phyloP scores from a whole-genome alignment of 257 asterid species.

The Catharanthus roseus region DNA sequence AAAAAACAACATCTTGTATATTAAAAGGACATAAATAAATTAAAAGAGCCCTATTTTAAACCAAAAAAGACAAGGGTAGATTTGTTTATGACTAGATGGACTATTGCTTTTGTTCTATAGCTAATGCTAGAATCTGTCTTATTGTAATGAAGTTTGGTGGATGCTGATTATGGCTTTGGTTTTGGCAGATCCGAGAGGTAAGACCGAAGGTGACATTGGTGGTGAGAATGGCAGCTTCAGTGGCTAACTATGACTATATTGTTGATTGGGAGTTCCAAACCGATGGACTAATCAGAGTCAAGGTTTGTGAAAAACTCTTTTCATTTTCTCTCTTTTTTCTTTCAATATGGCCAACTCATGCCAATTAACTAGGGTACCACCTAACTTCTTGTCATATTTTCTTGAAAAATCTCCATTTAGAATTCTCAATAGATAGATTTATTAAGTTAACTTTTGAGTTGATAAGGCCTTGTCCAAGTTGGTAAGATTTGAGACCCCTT shows the following conservation, averaged over 20 bases:
- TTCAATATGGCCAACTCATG: not conserved
- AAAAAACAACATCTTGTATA: no score
- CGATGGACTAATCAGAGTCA: slow-evolving; percentile 74
- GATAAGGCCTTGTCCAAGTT: no score
- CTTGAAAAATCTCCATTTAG: not conserved
- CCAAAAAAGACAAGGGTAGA: no score
- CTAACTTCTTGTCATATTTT: not conserved
- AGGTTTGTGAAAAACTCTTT: slow-evolving; percentile 42
- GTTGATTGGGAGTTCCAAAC: slow-evolving; percentile 97
- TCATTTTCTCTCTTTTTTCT: not conserved
- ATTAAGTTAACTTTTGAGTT: no score
- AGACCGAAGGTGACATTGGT: slow-evolving; percentile 93
- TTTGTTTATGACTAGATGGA: not conserved
- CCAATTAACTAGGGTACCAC: not conserved
- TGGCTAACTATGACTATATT: slow-evolving; percentile 89
- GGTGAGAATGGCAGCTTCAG: slow-evolving; percentile 95
- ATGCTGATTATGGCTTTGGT: not conserved
- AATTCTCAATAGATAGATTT: not conserved
- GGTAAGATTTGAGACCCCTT: no score
- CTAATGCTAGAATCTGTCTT: not conserved
- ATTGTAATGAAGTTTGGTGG: not conserved
- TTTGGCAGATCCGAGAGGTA: slow-evolving; percentile 66
- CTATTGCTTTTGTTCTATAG: not conserved
- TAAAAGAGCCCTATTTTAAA: no score
- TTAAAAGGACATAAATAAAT: no score